These are phyloP conservation scores for Heliamphora exappendiculata DNA, from an alignment of 148 eudicot genomes.

Conservation along the genomic window DNA sequence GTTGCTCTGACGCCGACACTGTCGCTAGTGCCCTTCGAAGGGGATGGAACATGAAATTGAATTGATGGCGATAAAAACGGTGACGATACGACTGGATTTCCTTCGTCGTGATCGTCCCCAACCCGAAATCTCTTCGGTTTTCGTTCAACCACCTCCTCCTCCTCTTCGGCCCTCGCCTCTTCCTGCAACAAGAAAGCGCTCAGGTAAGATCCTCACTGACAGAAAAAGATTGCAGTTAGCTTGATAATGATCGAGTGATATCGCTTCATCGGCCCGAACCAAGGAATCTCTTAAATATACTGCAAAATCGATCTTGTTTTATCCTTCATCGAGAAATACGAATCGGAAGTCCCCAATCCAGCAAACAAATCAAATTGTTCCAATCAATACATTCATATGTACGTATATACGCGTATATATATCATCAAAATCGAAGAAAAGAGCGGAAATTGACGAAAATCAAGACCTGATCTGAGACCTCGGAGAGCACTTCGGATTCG, in stretches of 20 bases:
- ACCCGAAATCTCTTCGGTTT: conserved; percentile 46
- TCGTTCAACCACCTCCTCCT: conserved; percentile 26
- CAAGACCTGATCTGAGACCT: conserved; percentile 65
- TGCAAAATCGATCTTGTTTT: too few relatives aligned
- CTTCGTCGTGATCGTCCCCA: conserved; percentile 29
- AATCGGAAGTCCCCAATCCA: not conserved
- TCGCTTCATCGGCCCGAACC: too few relatives aligned
- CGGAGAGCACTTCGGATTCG: conserved; percentile 80
- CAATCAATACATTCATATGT: not conserved
- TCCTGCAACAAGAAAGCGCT: conserved; percentile 47
- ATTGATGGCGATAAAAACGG: not conserved
- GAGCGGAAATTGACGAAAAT: not conserved
- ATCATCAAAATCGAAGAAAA: not conserved
- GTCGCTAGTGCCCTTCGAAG: conserved; percentile 14
- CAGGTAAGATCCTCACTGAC: too few relatives aligned
- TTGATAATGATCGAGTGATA: too few relatives aligned
- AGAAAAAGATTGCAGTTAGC: too few relatives aligned
- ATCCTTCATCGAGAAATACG: too few relatives aligned
- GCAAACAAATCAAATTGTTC: not conserved
- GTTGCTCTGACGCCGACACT: conserved; percentile 7
- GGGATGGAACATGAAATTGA: conserved; percentile 5
- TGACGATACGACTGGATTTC: conserved; percentile 1
- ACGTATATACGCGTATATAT: not conserved
- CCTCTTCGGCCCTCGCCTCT: conserved; percentile 9
- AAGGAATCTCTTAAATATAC: too few relatives aligned